These are phyloP conservation scores for Ambrosiella xylebori DNA, from an alignment of 2,329 filamentous ascomycete genomes.

Conservation along the genomic window DNA sequence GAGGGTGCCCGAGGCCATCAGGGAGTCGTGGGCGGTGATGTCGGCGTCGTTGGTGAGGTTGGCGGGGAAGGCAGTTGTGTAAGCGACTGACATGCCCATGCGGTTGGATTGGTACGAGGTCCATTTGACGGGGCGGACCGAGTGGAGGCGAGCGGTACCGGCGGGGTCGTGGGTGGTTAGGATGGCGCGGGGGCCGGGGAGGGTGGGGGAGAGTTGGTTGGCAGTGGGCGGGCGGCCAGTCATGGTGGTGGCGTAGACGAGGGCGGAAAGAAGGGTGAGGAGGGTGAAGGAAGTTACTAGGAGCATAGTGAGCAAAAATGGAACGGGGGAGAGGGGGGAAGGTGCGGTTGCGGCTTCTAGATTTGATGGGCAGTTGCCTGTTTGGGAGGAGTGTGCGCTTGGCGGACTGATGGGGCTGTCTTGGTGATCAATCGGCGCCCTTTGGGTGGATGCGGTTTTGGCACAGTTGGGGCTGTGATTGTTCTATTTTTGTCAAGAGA, in stretches of 20 bases:
- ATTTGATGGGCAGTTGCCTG: background rate
- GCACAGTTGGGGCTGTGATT: too few species aligned
- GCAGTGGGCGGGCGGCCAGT: constrained; percentile 5
- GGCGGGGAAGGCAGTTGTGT: constrained; percentile 26
- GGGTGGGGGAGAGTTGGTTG: constrained; percentile 8
- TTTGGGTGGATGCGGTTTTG: too few species aligned
- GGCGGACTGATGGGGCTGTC: too few species aligned
- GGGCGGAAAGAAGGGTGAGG: background rate
- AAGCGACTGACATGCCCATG: constrained; percentile 25
- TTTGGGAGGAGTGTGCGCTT: background rate
- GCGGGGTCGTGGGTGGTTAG: constrained; percentile 11
- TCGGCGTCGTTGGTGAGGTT: constrained; percentile 26
- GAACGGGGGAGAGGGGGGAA: background rate
- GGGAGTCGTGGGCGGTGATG: constrained; percentile 21
- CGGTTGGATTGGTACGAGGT: constrained; percentile 18
- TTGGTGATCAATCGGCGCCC: too few species aligned
- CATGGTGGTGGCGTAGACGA: constrained; percentile 8
- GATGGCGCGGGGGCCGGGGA: constrained; percentile 11
- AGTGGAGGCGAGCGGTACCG: constrained; percentile 14
- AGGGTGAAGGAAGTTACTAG: constrained; percentile 6
- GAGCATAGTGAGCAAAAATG: constrained; percentile 1
- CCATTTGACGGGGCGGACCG: constrained; percentile 13
- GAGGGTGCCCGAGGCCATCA: constrained; percentile 17
- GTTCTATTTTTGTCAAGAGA: too few species aligned
- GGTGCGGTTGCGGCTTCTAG: background rate